Base-by-base conservation (phyloP, 129 eudicot species). In the Silybum marianum region DNA sequence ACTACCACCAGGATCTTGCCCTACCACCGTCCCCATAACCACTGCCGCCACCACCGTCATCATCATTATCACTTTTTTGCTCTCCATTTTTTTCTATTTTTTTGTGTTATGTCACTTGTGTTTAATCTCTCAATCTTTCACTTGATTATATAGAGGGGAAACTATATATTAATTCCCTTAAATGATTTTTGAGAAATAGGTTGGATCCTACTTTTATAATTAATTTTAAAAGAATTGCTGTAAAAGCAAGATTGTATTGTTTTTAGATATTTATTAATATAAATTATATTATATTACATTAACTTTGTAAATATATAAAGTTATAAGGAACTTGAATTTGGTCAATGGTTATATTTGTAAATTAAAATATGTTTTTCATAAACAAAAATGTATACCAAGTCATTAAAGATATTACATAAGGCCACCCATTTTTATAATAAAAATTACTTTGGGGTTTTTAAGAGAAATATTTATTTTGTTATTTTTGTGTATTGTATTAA, bases 71-170 rank as follows among this genome's bases (percentile, higher is more conserved):
- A 78, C 21, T 23, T 78, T 85, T 26, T 66, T 82, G 70, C 79
- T 13, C 75, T 81, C 83, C 92, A 84, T 88, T 46, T 76, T 79
- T 22, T 18, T n/a, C 32, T 79, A 58, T 76, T 69, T 48, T 3
- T 32, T 32, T 32, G 4, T 32, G 5, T 32, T 4, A 3, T 32
- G 5, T 38, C 44, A 34, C 60, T 58, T 21, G 71, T 58, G 69
- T 83, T 84, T 21, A 24, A 69, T 7, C 34, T 82, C 48, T 34
- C 9, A 74, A 8, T 71, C 23, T 77, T 60, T 71, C 65, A 34
- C 19, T 78, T 71, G 65, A n/a, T 60, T 83, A 77, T 83, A 83
- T 83, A 83, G 65, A 76, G 78, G 24, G 51, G 7, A 22, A 58
- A 6, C n/a, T 58, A 6, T 54, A 40, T 9, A 16, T 39, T 23